Evolutionary conservation across 345 rosid genomes (phyloP).

Genomic region (Citrus hindsii): DNA sequence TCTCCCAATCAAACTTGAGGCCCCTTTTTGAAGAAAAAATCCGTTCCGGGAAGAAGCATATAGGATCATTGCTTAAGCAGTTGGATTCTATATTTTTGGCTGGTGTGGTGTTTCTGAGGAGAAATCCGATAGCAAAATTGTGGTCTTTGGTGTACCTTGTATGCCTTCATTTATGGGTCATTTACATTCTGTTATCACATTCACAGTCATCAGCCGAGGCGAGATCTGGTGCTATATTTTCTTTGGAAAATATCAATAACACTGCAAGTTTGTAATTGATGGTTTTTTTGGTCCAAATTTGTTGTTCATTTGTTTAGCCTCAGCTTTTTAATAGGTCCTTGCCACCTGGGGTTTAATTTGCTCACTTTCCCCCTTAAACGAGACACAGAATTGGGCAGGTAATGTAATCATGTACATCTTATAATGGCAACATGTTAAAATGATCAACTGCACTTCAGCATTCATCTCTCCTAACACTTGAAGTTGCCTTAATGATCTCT

Average conservation of each 20-base stretch:
- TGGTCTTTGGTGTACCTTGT: slow-evolving; percentile 66
- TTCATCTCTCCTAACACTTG: background rate
- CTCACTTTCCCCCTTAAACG: slow-evolving; percentile 1
- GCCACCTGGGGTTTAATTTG: slow-evolving; percentile 11
- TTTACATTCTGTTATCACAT: slow-evolving; percentile 63
- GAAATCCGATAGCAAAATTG: slow-evolving; percentile 71
- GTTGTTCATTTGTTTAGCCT: slow-evolving; percentile 15
- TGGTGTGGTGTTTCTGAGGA: slow-evolving; percentile 65
- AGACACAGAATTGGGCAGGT: background rate
- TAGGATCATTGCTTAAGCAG: slow-evolving; percentile 67
- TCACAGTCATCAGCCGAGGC: slow-evolving; percentile 42
- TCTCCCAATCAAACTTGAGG: slow-evolving; percentile 46
- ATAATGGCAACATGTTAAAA: background rate
- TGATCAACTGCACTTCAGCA: background rate
- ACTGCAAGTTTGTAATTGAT: slow-evolving; percentile 30
- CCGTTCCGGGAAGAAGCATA: slow-evolving; percentile 62
- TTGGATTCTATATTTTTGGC: slow-evolving; percentile 70
- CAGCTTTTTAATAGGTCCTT: slow-evolving; percentile 12
- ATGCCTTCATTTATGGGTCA: slow-evolving; percentile 90
- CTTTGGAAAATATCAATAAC: slow-evolving; percentile 70
- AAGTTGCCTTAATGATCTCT: background rate
- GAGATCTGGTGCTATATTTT: slow-evolving; percentile 66
- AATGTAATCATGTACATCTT: background rate
- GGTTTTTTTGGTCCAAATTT: background rate
- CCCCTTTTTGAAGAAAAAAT: slow-evolving; percentile 59